Percentiles rank a stretch among this genome's conserved stretches.
phyloP scores from a whole-genome alignment of 306 rosid genomes.

The Trifolium subterraneum region DNA sequence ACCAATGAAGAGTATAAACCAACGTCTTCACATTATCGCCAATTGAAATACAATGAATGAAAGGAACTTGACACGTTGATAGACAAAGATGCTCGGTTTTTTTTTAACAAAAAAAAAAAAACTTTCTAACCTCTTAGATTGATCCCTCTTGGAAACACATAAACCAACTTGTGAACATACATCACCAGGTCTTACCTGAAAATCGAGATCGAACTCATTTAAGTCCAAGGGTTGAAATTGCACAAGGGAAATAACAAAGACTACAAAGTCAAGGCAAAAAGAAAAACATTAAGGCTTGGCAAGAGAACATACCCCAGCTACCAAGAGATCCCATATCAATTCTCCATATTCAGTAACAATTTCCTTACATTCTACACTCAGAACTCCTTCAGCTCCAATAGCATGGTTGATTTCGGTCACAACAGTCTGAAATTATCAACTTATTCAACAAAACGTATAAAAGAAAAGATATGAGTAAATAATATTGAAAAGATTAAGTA shows the following conservation, averaged over 20 bases:
- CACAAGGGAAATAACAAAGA: constrained; percentile 2
- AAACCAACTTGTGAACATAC: constrained; percentile 72
- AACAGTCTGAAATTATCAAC: constrained; percentile 56
- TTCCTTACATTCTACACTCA: constrained; percentile 76
- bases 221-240: constrained; percentile 29
- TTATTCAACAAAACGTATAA: constrained; percentile 21
- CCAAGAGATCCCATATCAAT: constrained; percentile 77
- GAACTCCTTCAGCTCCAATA: constrained; percentile 91
- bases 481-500: constrained; percentile 34
- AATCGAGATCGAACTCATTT: constrained; percentile 29
- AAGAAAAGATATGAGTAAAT: not conserved
- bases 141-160: constrained; percentile 48
- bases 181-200: constrained; percentile 64
- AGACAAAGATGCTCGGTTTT: not conserved
- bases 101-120: not conserved
- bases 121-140: constrained; percentile 57
- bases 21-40: constrained; percentile 21
- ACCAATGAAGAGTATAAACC: constrained; percentile 4
- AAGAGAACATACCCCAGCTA: constrained; percentile 62
- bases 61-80: constrained; percentile 14
- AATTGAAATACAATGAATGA: constrained; percentile 13
- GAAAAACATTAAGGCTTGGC: constrained; percentile 6
- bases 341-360: constrained; percentile 77
- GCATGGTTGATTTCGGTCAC: constrained; percentile 89
- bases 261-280: constrained; percentile 45